Evolutionary conservation across 495 filamentous ascomycete species (phyloP), one percentile per base, ranked within the genome.

Genomic region (Tuber borchii): DNA sequence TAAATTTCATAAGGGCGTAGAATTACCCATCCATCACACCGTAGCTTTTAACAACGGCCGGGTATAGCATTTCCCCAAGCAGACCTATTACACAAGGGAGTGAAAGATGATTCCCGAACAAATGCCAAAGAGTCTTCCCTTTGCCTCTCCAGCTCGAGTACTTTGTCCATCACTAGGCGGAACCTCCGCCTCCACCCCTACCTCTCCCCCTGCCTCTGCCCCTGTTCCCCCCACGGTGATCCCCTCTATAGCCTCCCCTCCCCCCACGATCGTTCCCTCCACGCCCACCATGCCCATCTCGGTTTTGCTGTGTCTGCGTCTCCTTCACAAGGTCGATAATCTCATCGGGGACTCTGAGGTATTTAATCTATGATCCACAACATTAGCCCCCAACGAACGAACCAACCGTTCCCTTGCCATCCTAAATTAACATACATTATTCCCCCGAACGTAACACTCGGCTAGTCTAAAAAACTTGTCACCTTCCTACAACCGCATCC

Each of bases 401-500:
- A 31, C 70, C 39, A 71, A 40, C 43, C 31, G 14, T n/a, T 37
- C 34, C 70, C 40, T 20, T 20, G 34, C 16, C n/a, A 20, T 5
- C 68, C 39, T 7, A 56, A 17, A 75, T 71, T 51, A 73, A 84
- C 89, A 72, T 86, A 98, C 95, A 83, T 97, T 98, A 84, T 97
- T 99, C 70, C 95, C 95, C 78, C 96, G 90, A 56, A 99, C 92
- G 84, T 99, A 99, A 70, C 95, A 93, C 83, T 99, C 95, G 39
- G 93, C 91, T 80, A 98, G 85, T 79, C 92, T 88, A 83, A 92
- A 92, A 85, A 99, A 99, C 78, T 91, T 93, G 84, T 98, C 94
- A 46, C 94, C 95, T 76, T 98, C 96, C 88, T 89, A 31, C 44
- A 72, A 26, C 26, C 56, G 7, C 8, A 26, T 26, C 8, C 42